Conservation (phyloP, 2,329 filamentous ascomycete genomes). For the Capronia coronata region DNA sequence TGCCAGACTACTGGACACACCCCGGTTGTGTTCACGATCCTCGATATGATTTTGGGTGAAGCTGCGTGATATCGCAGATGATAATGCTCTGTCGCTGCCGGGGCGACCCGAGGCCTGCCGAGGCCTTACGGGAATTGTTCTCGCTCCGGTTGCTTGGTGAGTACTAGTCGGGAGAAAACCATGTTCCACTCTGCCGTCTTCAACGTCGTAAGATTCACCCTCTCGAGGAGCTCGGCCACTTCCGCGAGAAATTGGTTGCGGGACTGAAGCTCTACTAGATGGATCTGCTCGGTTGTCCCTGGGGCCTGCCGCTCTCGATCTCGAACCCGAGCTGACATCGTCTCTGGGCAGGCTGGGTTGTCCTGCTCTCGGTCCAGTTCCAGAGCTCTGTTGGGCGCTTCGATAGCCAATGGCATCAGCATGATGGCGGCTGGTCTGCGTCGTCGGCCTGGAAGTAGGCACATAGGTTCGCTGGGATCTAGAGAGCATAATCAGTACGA, state of each 20-base stretch:
- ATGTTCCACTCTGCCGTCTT: not conserved
- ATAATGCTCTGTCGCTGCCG: not conserved
- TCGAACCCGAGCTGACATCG: too few relatives aligned
- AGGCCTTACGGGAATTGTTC: not conserved
- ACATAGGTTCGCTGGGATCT: not conserved
- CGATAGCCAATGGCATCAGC: not conserved
- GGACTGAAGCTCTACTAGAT: too few relatives aligned
- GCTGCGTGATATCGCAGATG: not conserved
- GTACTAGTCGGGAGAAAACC: not conserved
- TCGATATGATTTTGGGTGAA: too few relatives aligned
- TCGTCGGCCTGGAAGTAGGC: not conserved
- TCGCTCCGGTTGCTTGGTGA: not conserved
- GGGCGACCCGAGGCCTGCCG: not conserved
- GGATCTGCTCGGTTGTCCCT: too few relatives aligned
- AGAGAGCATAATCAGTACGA: not conserved
- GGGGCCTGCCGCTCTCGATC: too few relatives aligned
- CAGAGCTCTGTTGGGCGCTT: not conserved
- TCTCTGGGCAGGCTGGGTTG: too few relatives aligned
- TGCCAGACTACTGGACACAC: too few relatives aligned
- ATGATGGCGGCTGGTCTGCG: not conserved
- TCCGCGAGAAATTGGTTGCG: too few relatives aligned
- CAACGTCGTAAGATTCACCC: not conserved
- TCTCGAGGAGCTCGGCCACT: not conserved
- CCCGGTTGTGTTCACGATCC: too few relatives aligned
- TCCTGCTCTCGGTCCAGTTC: too few relatives aligned